Conservation (phyloP, 495 filamentous ascomycete species). For the Sabuloglossum arenarium region DNA sequence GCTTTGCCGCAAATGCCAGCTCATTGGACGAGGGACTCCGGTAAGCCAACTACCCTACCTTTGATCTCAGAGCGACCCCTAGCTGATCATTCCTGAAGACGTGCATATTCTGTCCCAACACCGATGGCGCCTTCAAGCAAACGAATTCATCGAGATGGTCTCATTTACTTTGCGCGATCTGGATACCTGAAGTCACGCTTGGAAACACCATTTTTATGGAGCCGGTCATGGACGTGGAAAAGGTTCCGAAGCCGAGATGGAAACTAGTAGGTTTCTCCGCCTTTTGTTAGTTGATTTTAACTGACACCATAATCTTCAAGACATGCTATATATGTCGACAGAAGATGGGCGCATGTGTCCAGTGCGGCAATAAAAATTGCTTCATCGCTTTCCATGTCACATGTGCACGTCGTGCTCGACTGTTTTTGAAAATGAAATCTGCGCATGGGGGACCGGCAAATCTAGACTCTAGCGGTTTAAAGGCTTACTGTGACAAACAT, state of each 20-base stretch:
- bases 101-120: slow-evolving; percentile 97
- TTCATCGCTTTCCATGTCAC: slow-evolving; percentile 98
- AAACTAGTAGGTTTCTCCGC: slow-evolving; percentile 31
- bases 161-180: slow-evolving; percentile 89
- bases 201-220: slow-evolving; percentile 98
- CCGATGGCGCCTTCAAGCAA: slow-evolving; percentile 94
- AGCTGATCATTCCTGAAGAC: slow-evolving; percentile 26
- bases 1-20: slow-evolving; percentile 91
- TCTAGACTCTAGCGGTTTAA: slow-evolving; percentile 71
- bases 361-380: slow-evolving; percentile 94
- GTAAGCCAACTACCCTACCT: slow-evolving; percentile 22
- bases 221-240: slow-evolving; percentile 91
- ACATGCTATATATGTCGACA: slow-evolving; percentile 94
- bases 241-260: slow-evolving; percentile 85
- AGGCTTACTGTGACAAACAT: slow-evolving; percentile 93
- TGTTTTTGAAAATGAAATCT: slow-evolving; percentile 94
- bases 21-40: slow-evolving; percentile 75
- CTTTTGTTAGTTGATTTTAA: neutral
- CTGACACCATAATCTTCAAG: slow-evolving; percentile 6
- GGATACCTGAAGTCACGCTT: slow-evolving; percentile 91
- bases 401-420: slow-evolving; percentile 68
- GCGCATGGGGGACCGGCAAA: slow-evolving; percentile 57
- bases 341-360: slow-evolving; percentile 93
- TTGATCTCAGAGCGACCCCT: neutral
- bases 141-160: slow-evolving; percentile 90